phyloP scores from a whole-genome alignment of 805 yeast genomes.

The Barnettozyma pratensis region DNA sequence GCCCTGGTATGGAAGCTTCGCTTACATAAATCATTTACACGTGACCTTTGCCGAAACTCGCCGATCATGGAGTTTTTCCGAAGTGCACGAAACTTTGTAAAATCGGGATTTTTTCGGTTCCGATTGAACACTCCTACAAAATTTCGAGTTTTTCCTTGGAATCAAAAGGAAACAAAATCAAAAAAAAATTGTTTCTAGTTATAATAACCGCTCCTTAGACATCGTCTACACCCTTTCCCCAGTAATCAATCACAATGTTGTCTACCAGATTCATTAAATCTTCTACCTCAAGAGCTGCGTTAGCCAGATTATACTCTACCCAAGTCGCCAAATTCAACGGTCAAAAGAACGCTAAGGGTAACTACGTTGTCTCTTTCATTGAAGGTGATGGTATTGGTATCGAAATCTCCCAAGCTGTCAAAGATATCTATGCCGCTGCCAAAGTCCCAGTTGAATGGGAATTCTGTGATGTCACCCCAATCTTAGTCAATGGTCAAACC shows the following conservation, averaged over 20 bases:
- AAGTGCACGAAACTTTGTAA: not conserved
- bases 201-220: not conserved
- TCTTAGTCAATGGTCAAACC: conserved; percentile 86
- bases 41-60: conserved; percentile 3
- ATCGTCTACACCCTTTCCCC: not conserved
- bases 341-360: conserved; percentile 65
- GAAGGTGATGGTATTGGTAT: conserved; percentile 99
- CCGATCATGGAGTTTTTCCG: not conserved
- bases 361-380: conserved; percentile 88
- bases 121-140: conserved; percentile 1
- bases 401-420: conserved; percentile 92
- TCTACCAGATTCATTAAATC: conserved; percentile 84
- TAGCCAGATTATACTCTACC: conserved; percentile 31
- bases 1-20: not conserved
- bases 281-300: conserved; percentile 7
- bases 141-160: not conserved
- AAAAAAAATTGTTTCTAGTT: conserved; percentile 1
- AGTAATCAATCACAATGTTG: conserved; percentile 65
- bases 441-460: conserved; percentile 97
- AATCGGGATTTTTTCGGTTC: conserved; percentile 6
- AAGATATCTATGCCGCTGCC: conserved; percentile 90
- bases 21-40: not conserved
- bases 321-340: conserved; percentile 66
- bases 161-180: conserved; percentile 1
- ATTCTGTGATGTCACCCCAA: conserved; percentile 92